Percentiles rank a stretch among this genome's conserved stretches.
phyloP scores from a whole-genome alignment of 257 asterid genomes.

The Echites panduratus region DNA sequence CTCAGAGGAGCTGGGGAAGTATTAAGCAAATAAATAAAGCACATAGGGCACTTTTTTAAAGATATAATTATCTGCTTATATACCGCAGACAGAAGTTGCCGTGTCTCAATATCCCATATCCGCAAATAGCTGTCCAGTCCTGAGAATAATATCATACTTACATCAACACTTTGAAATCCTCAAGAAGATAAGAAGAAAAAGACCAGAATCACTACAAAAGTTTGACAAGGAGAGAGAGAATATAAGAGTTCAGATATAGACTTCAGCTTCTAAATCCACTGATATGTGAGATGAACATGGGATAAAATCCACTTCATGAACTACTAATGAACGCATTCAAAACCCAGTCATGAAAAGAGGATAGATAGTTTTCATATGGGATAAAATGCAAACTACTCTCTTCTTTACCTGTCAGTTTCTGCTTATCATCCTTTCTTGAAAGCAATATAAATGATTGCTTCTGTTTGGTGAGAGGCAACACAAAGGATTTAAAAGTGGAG shows the following conservation, averaged over 20 bases:
- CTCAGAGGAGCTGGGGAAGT: neutral
- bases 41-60: neutral
- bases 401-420: neutral
- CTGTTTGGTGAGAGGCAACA: neutral
- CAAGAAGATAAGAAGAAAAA: neutral
- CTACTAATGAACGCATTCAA: neutral
- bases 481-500: neutral
- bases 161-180: neutral
- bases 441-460: neutral
- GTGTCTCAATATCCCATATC: slow-evolving; percentile 76
- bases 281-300: neutral
- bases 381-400: neutral
- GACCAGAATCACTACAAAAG: neutral
- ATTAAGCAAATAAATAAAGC: neutral
- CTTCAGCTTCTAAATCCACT: neutral
- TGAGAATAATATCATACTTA: slow-evolving; percentile 15
- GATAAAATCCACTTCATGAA: neutral
- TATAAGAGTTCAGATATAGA: neutral
- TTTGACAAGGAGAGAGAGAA: neutral
- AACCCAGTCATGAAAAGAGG: neutral
- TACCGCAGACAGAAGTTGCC: slow-evolving; percentile 91
- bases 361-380: neutral
- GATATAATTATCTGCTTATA: slow-evolving; percentile 14
- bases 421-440: neutral
- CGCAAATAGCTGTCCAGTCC: slow-evolving; percentile 95